These are phyloP conservation scores for Solanum rostratum DNA, from an alignment of 257 asterid genomes.

Conservation along the genomic window DNA sequence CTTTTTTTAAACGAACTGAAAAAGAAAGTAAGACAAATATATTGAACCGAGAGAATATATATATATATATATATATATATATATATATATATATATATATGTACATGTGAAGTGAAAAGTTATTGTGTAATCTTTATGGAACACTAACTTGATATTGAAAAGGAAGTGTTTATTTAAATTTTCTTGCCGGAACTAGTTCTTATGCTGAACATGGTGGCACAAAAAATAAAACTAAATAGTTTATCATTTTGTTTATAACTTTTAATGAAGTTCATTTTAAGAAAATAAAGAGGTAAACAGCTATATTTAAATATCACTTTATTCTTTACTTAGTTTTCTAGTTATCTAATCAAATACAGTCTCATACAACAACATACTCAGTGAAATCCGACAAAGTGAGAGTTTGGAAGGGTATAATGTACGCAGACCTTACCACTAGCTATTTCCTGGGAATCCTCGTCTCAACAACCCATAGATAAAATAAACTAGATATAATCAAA, in stretches of 20 bases:
- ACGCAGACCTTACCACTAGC: no score
- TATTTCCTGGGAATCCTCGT: no score
- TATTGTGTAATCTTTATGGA: background rate
- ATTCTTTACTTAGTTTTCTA: background rate
- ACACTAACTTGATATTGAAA: background rate
- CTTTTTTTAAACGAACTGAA: background rate
- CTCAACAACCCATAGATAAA: no score
- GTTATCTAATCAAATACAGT: background rate
- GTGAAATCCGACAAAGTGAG: no score
- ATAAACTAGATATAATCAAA: no score
- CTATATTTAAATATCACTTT: conserved; percentile 12
- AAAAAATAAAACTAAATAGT: background rate
- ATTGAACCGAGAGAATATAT: no score
- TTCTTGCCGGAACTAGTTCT: conserved; percentile 17
- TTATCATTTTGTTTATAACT: background rate
- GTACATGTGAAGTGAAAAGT: conserved; percentile 31
- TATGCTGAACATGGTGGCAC: background rate
- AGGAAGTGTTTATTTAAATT: background rate
- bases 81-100: no score
- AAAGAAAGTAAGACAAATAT: no score
- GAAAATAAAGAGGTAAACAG: conserved; percentile 11
- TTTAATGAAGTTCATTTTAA: conserved; percentile 22
- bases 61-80: no score
- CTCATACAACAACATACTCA: no score
- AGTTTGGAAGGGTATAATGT: no score